Conservation (phyloP, 1,284 basidiomycete species). For the Phaffia rhodozyma region DNA sequence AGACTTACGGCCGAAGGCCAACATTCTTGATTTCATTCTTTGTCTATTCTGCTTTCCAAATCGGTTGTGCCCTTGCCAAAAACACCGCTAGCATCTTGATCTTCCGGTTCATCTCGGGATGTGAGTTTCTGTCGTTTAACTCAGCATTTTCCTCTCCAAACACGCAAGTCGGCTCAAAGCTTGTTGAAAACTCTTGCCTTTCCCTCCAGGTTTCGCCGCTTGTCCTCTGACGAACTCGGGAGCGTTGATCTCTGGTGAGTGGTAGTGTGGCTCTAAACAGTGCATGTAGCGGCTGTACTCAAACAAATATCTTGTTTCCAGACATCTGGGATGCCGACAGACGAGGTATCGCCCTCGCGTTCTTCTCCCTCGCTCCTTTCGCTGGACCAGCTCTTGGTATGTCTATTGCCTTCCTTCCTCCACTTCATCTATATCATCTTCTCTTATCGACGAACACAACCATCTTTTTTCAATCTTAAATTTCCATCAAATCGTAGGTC, state of each 20-base stretch:
- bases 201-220: conserved; percentile 28
- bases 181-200: background rate
- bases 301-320: conserved; percentile 20
- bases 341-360: conserved; percentile 54
- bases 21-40: conserved; percentile 56
- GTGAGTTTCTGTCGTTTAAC: conserved; percentile 43
- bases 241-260: conserved; percentile 45
- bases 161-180: background rate
- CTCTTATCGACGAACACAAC: background rate
- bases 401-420: background rate
- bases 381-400: conserved; percentile 45
- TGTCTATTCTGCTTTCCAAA: conserved; percentile 49
- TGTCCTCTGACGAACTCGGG: conserved; percentile 41
- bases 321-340: conserved; percentile 53
- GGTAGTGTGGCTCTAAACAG: background rate
- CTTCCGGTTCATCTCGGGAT: conserved; percentile 52
- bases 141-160: conserved; percentile 14
- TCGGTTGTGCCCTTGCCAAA: conserved; percentile 50
- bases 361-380: conserved; percentile 63
- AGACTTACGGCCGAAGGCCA: conserved; percentile 46
- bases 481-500: conserved; percentile 37
- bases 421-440: background rate
- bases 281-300: conserved; percentile 21
- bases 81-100: conserved; percentile 52
- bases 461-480: background rate